Base-by-base conservation (phyloP, 2,329 filamentous ascomycete species). In the Fusarium anguioides region DNA sequence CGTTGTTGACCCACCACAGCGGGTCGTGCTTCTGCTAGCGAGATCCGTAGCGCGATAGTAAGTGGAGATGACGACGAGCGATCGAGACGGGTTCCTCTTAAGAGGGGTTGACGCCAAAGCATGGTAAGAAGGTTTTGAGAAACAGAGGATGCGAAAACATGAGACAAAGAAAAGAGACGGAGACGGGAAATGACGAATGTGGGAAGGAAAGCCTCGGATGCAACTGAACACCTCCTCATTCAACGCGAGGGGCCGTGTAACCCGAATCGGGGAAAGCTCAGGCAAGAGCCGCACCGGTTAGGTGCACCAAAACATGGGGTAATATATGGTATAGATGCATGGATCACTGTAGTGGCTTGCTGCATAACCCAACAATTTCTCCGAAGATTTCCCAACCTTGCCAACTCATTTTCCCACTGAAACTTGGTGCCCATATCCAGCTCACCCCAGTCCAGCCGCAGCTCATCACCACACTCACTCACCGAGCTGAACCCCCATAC, bases 81-180 rank as follows among this genome's bases (percentile, higher is more conserved):
- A 65, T 67, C 60, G 58, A 71, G 64, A 66, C 64, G 71, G 45
- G 71, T 54, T 60, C 64, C 59, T 50, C 70, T 67, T 63, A 56
- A 60, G 48, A 72, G 54, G 37, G 66, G 62, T 58, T 73, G 73
- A 71, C 73, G 69, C 54, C 68, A 61, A 55, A 74, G 64, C 77
- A 79, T 79, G 58, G 64, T 66, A 44, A 44, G 60, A 49, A 47
- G 51, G 51, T 31, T 26, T 39, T 40, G 42, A 49, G 47, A 48
- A 48, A 41, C 36, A 47, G 37, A 41, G 44, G 31, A 45, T n/a
- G 15, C 26, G 26, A 37, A 10, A 37, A 9, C 14, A 40, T 12
- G 21, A 50, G 47, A 51, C 33, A 42, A 20, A 33, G 15, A 39
- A 31, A 21, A 66, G 49, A 36, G 33, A 6, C 35, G 47, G 57